Conservation (phyloP, 2,329 filamentous ascomycete species). For the Ceratocystis lukuohia region DNA sequence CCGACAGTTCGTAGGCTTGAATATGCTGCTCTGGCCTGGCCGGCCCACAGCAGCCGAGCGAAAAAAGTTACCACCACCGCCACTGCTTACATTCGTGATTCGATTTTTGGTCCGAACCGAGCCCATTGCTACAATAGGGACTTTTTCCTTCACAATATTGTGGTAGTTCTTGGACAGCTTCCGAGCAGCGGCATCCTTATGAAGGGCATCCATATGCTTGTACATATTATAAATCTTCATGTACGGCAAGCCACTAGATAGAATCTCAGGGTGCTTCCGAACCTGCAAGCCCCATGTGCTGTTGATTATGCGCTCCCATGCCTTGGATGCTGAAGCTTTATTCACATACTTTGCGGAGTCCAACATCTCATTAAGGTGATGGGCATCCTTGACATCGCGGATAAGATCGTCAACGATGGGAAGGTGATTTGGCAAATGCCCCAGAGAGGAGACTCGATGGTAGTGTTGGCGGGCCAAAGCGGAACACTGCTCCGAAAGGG, state of each 20-base stretch:
- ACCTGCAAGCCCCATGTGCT: background rate
- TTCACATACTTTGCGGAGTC: background rate
- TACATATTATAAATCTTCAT: background rate
- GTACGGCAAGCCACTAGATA: background rate
- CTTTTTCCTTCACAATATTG: background rate
- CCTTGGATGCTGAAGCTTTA: background rate
- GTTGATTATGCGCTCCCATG: background rate
- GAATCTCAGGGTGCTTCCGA: background rate
- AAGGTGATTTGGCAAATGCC: background rate
- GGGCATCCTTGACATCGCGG: background rate
- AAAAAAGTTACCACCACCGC: background rate
- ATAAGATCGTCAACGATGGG: background rate
- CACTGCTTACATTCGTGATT: slow-evolving; percentile 10
- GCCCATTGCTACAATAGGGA: background rate
- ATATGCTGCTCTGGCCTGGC: background rate
- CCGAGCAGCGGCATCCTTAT: background rate
- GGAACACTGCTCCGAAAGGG: background rate
- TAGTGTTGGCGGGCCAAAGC: background rate
- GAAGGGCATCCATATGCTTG: background rate
- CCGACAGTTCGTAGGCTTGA: background rate
- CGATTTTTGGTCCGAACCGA: slow-evolving; percentile 12
- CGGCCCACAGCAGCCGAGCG: background rate
- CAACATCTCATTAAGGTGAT: background rate
- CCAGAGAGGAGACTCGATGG: background rate
- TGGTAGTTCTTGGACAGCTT: background rate